Base-by-base conservation (phyloP, 352 stramenopile genomes). In the Blastocystis sp. region DNA sequence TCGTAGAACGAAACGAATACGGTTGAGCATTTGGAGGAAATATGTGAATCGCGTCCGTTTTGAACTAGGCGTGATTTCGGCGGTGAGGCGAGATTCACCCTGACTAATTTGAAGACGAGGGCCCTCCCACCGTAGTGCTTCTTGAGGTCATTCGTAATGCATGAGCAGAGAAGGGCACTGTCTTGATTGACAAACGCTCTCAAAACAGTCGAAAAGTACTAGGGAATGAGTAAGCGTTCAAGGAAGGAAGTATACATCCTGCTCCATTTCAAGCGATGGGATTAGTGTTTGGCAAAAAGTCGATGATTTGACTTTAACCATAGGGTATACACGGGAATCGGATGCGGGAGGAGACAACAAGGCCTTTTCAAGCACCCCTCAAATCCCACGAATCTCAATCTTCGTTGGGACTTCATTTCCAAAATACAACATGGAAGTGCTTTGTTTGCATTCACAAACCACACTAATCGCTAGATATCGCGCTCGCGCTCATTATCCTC, bases 381-480 rank as follows among this genome's bases (percentile, higher is more conserved):
- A 34, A 34, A 34, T 34, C 28, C 28, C 28, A 34, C 28, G 28
- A 34, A 34, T 34, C 28, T 34, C 28, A 34, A 34, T 34, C 28
- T 34, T 34, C 28, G 28, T 34, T 34, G 28, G 28, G 28, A 34
- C 28, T 34, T 34, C 40, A 28, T 69, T 69, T 69, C 21, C 40
- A 42, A 17, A 34, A 69, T 42, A 69, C 10, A 69, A 69, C 11
- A 69, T 40, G 62, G 10, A 42, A 40, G 10, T 28, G 21, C n/a
- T 69, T 28, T 69, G 62, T 69, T 42, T 34, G n/a, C 1, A 3
- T 40, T 14, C 21, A 34, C 28, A 42, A 42, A 11, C 24, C 0
- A 1, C 17, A 34, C 62, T 69, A 17, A 69, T 69, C 10, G 40
- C 10, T 40, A 69, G 62, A 69, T 69, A 69, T 69, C 40, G 62